A percentile compares a stretch with the other conserved stretches of the same genome.
Evolutionary conservation across 352 stramenopile species (phyloP).

Genomic region (Phytophthora meadii): DNA sequence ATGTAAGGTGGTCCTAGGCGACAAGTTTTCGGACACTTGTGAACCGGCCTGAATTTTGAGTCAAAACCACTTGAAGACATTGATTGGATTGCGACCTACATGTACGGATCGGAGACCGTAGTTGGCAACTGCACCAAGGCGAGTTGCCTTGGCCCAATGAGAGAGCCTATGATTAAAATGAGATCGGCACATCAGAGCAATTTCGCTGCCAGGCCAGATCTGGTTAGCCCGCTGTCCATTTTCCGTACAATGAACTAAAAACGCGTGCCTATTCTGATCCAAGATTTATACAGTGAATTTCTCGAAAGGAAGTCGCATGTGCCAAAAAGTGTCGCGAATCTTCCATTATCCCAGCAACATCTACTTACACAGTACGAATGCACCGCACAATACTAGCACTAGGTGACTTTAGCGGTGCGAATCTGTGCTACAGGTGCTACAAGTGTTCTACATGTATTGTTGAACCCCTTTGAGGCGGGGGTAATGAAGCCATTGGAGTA

Average conservation of each 20-base stretch:
- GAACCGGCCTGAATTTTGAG: too few species aligned
- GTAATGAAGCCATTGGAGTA: too few species aligned
- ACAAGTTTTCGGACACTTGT: too few species aligned
- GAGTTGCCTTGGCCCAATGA: slow-evolving; percentile 2
- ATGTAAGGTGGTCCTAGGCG: too few species aligned
- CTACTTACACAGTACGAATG: too few species aligned
- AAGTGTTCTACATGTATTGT: too few species aligned
- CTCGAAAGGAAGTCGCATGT: neutral
- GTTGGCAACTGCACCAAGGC: neutral
- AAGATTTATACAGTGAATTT: slow-evolving; percentile 3
- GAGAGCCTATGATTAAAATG: neutral
- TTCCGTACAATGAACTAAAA: neutral
- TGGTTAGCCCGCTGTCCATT: neutral
- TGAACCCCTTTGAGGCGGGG: too few species aligned
- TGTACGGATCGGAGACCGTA: neutral
- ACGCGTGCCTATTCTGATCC: slow-evolving; percentile 3
- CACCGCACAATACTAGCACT: too few species aligned
- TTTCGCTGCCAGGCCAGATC: neutral
- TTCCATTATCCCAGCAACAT: neutral
- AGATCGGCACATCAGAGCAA: neutral
- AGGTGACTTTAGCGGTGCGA: neutral
- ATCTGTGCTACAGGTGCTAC: neutral
- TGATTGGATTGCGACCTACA: too few species aligned
- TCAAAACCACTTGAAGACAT: too few species aligned
- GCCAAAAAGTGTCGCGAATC: neutral